Percentiles rank a stretch among this genome's conserved stretches.
phyloP scores from a whole-genome alignment of 2,329 filamentous ascomycete genomes.

The Monosporascus sp. region DNA sequence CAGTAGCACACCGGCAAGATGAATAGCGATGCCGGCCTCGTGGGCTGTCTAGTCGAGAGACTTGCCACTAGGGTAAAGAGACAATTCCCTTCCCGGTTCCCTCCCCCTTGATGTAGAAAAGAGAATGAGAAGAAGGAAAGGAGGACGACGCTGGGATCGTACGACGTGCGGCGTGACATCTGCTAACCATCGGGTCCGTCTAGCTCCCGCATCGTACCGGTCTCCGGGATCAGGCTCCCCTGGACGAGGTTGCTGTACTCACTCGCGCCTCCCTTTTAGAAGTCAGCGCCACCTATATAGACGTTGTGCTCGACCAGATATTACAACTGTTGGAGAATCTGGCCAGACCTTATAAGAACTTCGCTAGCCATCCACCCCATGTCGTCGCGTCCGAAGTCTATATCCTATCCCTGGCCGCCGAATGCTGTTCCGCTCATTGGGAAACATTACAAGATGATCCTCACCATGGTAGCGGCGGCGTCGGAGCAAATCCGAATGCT shows the following conservation, averaged over 20 bases:
- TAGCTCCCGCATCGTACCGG: constrained; percentile 62
- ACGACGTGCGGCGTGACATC: background rate
- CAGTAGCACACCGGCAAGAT: constrained; percentile 32
- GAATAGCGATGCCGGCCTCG: constrained; percentile 55
- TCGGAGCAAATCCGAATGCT: constrained; percentile 1
- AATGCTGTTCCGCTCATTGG: constrained; percentile 62
- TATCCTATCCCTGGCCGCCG: constrained; percentile 56
- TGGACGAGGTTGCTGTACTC: constrained; percentile 57
- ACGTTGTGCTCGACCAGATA: constrained; percentile 51
- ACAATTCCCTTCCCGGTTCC: background rate
- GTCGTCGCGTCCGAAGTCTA: constrained; percentile 61
- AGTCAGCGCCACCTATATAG: constrained; percentile 50
- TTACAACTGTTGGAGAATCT: constrained; percentile 55
- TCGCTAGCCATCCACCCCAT: constrained; percentile 51
- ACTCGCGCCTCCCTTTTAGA: constrained; percentile 58
- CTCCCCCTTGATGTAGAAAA: too few relatives aligned
- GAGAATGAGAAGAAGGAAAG: too few relatives aligned
- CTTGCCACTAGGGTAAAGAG: constrained; percentile 53
- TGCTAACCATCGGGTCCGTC: background rate
- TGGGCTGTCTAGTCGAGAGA: constrained; percentile 58
- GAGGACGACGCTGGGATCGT: background rate
- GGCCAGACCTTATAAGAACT: constrained; percentile 45
- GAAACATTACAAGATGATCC: constrained; percentile 29
- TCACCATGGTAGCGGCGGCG: background rate
- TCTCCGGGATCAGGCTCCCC: constrained; percentile 50